Percentiles rank a stretch among this genome's conserved stretches.
Conservation (phyloP, 2,329 filamentous ascomycete genomes). For the Bretziella fagacearum region DNA sequence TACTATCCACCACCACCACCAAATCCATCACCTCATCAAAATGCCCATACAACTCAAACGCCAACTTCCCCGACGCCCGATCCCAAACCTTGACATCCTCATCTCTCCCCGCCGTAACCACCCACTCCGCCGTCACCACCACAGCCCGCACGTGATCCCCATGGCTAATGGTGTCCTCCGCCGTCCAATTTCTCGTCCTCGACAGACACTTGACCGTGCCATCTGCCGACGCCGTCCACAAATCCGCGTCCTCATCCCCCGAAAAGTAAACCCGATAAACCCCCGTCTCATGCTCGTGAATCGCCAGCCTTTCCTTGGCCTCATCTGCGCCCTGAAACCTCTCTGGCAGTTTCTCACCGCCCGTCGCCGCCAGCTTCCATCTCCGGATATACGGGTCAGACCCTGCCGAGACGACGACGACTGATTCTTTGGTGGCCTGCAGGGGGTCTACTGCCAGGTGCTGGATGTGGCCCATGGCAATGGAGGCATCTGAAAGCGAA, state of each 20-base stretch:
- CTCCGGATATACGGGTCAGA: constrained; percentile 64
- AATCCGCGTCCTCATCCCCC: constrained; percentile 43
- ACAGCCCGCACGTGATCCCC: constrained; percentile 83
- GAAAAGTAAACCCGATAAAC: constrained; percentile 71
- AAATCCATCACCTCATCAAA: constrained; percentile 85
- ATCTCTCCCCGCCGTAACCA: constrained; percentile 75
- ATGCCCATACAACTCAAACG: constrained; percentile 64
- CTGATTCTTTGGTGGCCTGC: constrained; percentile 22
- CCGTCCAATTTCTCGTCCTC: constrained; percentile 48
- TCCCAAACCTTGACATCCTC: constrained; percentile 91
- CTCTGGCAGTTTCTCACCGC: constrained; percentile 37
- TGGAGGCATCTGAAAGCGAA: constrained; percentile 56
- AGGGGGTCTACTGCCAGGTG: constrained; percentile 58
- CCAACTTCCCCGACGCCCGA: constrained; percentile 49
- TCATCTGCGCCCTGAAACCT: constrained; percentile 26
- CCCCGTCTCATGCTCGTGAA: constrained; percentile 76
- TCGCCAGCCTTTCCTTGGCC: constrained; percentile 29
- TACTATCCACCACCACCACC: constrained; percentile 35
- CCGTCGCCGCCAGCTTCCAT: constrained; percentile 45
- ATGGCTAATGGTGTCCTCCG: constrained; percentile 58
- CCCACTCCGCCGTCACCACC: constrained; percentile 56
- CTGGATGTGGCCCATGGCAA: constrained; percentile 61
- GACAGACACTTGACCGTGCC: constrained; percentile 70
- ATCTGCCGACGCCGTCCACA: constrained; percentile 90
- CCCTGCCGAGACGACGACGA: constrained; percentile 60